Evolutionary conservation across 2,329 filamentous ascomycete species (phyloP).

Genomic region (Amauroascus verrucosus): DNA sequence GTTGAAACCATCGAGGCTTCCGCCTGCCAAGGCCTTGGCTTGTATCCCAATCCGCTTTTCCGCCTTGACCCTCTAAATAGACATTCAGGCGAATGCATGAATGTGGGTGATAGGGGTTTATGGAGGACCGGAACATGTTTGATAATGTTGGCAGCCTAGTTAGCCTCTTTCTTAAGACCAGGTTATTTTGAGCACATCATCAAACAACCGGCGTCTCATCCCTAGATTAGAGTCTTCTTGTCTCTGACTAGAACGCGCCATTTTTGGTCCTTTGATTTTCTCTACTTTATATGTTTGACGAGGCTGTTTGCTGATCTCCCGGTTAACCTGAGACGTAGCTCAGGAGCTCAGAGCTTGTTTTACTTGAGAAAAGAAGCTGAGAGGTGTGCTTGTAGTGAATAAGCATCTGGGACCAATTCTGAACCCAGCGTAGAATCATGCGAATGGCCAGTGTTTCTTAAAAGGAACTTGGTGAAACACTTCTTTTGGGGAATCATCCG

Average conservation of each 20-base stretch:
- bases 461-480: background rate
- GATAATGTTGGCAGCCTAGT: background rate
- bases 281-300: no score
- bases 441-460: background rate
- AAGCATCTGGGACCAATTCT: no score
- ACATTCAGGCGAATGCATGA: no score
- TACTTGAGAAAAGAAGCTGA: no score
- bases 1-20: background rate
- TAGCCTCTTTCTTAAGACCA: background rate
- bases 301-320: no score
- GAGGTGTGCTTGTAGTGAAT: background rate
- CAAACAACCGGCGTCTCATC: background rate
- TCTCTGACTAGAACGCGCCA: no score
- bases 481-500: background rate
- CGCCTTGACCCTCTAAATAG: background rate
- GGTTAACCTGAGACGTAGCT: no score
- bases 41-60: background rate
- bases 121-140: background rate
- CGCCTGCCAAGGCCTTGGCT: background rate
- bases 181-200: no score
- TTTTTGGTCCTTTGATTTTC: no score
- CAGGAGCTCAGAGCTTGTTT: no score
- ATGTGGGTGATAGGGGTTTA: background rate
- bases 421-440: no score
- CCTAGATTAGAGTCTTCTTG: no score